Conservation (phyloP, 805 yeast genomes). For the Hemisphaericaspora nanyangensis region DNA sequence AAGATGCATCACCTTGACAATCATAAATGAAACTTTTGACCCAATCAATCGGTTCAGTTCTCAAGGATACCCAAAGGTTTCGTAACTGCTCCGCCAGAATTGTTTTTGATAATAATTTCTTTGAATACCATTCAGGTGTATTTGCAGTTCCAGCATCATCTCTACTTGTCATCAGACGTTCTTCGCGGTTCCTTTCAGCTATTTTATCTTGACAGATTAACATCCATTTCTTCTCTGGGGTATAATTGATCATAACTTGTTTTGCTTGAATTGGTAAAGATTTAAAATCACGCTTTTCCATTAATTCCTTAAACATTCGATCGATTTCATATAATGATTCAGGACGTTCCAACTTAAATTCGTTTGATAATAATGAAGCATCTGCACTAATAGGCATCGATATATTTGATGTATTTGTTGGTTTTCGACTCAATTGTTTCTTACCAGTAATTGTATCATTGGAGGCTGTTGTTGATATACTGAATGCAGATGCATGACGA, state of each 20-base stretch:
- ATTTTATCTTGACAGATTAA: slow-evolving; percentile 81
- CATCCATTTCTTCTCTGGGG: slow-evolving; percentile 85
- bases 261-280: slow-evolving; percentile 69
- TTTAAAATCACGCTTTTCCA: slow-evolving; percentile 78
- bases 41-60: slow-evolving; percentile 87
- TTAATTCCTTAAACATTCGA: slow-evolving; percentile 68
- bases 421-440: slow-evolving; percentile 14
- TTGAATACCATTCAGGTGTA: slow-evolving; percentile 74
- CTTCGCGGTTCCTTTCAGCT: slow-evolving; percentile 62
- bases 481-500: slow-evolving; percentile 38
- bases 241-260: slow-evolving; percentile 69
- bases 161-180: slow-evolving; percentile 12
- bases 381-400: slow-evolving; percentile 22
- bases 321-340: slow-evolving; percentile 63
- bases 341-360: slow-evolving; percentile 58
- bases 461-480: slow-evolving; percentile 21
- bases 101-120: slow-evolving; percentile 64
- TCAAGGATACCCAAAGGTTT: slow-evolving; percentile 82
- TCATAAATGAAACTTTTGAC: slow-evolving; percentile 66
- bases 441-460: slow-evolving; percentile 1
- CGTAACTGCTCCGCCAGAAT: slow-evolving; percentile 70
- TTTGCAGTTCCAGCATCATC: slow-evolving; percentile 18
- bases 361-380: slow-evolving; percentile 14
- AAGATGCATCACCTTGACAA: slow-evolving; percentile 76
- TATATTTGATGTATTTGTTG: slow-evolving; percentile 19